These are phyloP conservation scores for Entophlyctis luteolus DNA, from an alignment of 192 early-diverging fungal genomes.

Conservation along the genomic window DNA sequence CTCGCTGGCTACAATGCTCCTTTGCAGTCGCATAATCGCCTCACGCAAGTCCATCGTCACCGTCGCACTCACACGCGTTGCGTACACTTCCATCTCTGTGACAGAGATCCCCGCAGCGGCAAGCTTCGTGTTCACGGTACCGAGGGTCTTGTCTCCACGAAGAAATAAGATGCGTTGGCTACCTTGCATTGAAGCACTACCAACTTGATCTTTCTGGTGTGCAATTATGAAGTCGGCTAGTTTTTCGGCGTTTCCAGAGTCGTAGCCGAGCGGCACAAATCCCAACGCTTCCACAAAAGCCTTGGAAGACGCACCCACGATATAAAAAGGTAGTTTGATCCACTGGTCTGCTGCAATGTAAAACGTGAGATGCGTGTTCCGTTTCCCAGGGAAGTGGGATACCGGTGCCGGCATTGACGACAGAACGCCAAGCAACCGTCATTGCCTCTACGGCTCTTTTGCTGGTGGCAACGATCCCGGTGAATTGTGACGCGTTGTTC, in stretches of 20 bases:
- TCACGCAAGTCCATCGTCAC: no score
- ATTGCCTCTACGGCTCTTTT: not conserved
- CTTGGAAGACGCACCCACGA: not conserved
- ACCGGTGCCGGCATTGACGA: not conserved
- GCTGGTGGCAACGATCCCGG: not conserved
- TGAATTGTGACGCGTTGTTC: not conserved
- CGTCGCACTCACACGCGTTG: no score
- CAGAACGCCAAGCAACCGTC: not conserved
- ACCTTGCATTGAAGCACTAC: no score
- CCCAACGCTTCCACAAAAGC: not conserved
- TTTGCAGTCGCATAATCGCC: no score
- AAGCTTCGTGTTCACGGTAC: conserved; percentile 22
- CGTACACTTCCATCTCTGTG: conserved; percentile 41
- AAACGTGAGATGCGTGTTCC: no score
- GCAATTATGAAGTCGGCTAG: conserved; percentile 34
- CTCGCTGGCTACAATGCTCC: no score
- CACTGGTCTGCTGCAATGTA: no score
- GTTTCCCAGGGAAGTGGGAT: no score
- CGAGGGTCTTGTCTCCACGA: conserved; percentile 50
- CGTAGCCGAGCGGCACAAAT: conserved; percentile 14
- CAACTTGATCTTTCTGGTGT: not conserved
- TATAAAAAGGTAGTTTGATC: not conserved
- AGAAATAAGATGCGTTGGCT: conserved; percentile 48
- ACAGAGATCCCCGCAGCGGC: conserved; percentile 13
- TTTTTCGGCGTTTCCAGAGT: conserved; percentile 38